phyloP scores from a whole-genome alignment of 75 land plant species.

The Pinus albicaulis region DNA sequence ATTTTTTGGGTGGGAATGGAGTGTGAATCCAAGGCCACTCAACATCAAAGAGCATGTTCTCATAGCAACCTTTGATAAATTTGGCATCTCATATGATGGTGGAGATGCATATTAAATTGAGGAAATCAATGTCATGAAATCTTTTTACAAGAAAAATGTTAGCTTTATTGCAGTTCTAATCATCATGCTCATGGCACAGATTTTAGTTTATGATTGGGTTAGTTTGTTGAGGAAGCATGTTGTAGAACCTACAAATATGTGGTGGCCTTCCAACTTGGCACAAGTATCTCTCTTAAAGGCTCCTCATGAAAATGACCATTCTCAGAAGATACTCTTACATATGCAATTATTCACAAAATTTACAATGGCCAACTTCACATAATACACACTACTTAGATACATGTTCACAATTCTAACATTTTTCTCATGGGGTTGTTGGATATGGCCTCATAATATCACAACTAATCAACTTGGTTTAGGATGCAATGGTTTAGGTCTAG shows the following conservation, averaged over 20 bases:
- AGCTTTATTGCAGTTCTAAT: slow-evolving; percentile 52
- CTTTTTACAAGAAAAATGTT: slow-evolving; percentile 64
- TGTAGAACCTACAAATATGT: no score
- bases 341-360: slow-evolving; percentile 59
- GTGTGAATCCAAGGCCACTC: slow-evolving; percentile 80
- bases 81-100: slow-evolving; percentile 51
- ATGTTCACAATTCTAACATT: slow-evolving; percentile 66
- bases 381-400: slow-evolving; percentile 82
- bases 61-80: slow-evolving; percentile 71
- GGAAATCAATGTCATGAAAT: slow-evolving; percentile 78
- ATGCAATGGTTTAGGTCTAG: slow-evolving; percentile 73
- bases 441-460: slow-evolving; percentile 65
- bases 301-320: no score
- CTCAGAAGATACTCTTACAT: no score
- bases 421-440: slow-evolving; percentile 92
- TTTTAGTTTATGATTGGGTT: neutral
- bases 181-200: slow-evolving; percentile 73
- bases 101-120: slow-evolving; percentile 72
- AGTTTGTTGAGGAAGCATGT: no score
- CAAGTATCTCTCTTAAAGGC: no score
- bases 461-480: slow-evolving; percentile 92
- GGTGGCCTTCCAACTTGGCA: no score
- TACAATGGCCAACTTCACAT: slow-evolving; percentile 66
- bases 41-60: slow-evolving; percentile 89
- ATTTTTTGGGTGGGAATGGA: slow-evolving; percentile 42